Percentiles rank a stretch among this genome's conserved stretches.
phyloP scores from a whole-genome alignment of 768 basidiomycete species.

The Omphalotus guepiniiformis region DNA sequence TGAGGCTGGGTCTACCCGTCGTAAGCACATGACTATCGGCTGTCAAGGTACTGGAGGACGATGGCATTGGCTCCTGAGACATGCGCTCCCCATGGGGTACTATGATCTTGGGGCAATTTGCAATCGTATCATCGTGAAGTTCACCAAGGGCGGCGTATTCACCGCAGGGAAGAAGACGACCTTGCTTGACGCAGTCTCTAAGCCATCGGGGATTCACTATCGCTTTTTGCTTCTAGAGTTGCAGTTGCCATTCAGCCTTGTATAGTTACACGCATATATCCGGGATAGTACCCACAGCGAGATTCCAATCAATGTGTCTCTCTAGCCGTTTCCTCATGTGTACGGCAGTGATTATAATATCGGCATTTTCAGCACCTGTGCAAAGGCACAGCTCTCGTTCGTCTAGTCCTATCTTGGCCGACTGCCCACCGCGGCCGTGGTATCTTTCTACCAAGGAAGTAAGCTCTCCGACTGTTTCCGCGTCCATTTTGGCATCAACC shows the following conservation, averaged over 20 bases:
- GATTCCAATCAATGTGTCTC: constrained; percentile 60
- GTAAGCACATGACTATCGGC: no score
- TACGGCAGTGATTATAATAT: constrained; percentile 64
- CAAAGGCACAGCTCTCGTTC: constrained; percentile 30
- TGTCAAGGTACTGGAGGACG: no score
- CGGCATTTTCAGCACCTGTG: constrained; percentile 41
- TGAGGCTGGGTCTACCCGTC: no score
- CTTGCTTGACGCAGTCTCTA: constrained; percentile 45
- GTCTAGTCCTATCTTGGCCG: not conserved
- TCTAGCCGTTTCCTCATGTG: constrained; percentile 65
- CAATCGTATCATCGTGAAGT: constrained; percentile 42
- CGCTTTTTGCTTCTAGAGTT: constrained; percentile 53
- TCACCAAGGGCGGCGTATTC: constrained; percentile 54
- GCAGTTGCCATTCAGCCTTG: no score
- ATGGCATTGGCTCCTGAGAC: not conserved
- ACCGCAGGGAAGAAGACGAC: constrained; percentile 43
- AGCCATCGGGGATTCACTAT: constrained; percentile 76
- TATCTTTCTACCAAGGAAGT: constrained; percentile 29
- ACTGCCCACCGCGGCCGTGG: not conserved
- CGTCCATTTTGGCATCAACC: constrained; percentile 20
- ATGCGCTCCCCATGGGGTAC: constrained; percentile 8
- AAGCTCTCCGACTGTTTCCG: constrained; percentile 28
- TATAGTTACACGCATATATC: not conserved
- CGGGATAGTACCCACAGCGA: constrained; percentile 48
- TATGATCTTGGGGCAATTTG: constrained; percentile 38